A percentile compares a stretch with the other conserved stretches of the same genome.
phyloP scores from a whole-genome alignment of 2,329 filamentous ascomycete genomes.

The Alternaria arborescens region DNA sequence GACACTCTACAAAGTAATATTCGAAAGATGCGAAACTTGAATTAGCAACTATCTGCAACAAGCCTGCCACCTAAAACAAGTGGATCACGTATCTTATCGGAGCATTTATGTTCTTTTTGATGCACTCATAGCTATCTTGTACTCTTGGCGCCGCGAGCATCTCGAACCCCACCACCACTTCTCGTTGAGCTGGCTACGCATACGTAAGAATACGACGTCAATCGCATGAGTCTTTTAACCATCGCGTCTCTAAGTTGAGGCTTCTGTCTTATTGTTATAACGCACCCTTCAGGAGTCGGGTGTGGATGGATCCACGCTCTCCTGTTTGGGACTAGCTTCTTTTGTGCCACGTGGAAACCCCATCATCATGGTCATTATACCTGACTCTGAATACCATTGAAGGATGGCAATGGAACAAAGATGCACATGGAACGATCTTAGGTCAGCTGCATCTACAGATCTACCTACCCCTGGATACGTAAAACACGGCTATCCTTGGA shows the following conservation, averaged over 20 bases:
- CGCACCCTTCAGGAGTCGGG: background rate
- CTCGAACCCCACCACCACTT: background rate
- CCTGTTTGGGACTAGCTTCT: background rate
- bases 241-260: background rate
- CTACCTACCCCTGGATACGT: background rate
- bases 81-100: background rate
- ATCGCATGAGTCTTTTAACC: background rate
- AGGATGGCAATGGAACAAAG: background rate
- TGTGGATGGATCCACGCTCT: background rate
- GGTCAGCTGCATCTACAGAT: constrained; percentile 5
- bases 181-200: background rate
- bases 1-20: background rate
- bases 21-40: background rate
- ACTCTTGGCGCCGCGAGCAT: background rate
- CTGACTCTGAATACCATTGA: background rate
- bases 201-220: background rate
- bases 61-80: background rate
- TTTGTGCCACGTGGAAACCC: background rate
- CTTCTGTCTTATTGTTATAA: background rate
- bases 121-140: background rate
- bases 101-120: background rate
- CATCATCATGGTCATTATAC: background rate
- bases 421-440: background rate
- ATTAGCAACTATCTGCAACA: background rate
- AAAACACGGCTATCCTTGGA: constrained; percentile 8